Percentiles rank a stretch among this genome's conserved stretches.
phyloP scores from a whole-genome alignment of 2,329 filamentous ascomycete species.

The Domatiomyces globalis region DNA sequence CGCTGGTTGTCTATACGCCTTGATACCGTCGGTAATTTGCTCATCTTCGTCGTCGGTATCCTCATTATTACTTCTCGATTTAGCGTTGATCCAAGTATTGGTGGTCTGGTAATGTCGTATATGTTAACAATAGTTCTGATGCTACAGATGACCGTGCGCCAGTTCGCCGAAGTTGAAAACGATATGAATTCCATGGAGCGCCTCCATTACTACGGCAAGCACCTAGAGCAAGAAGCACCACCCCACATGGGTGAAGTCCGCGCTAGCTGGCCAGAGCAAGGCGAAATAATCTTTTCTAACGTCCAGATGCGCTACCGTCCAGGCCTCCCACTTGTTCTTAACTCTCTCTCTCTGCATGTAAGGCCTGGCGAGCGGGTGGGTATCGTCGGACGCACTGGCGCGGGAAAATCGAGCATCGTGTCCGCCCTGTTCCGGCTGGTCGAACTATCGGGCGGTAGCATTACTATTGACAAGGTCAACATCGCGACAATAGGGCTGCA shows the following conservation, averaged over 20 bases:
- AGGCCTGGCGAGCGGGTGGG: not conserved
- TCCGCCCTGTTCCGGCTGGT: constrained; percentile 17
- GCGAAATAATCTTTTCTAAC: too few relatives aligned
- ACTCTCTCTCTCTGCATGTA: not conserved
- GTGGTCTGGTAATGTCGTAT: not conserved
- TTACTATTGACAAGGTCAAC: constrained; percentile 18
- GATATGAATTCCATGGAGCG: not conserved
- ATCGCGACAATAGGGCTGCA: constrained; percentile 16
- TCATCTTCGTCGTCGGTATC: not conserved
- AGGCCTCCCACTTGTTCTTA: not conserved
- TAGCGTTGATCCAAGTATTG: not conserved
- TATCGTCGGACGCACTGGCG: constrained; percentile 19
- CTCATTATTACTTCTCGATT: not conserved
- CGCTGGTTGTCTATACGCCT: too few relatives aligned
- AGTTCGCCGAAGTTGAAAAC: not conserved
- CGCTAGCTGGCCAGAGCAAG: too few relatives aligned
- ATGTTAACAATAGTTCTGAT: not conserved
- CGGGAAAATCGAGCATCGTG: constrained; percentile 27
- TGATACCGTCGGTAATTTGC: not conserved
- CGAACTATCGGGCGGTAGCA: constrained; percentile 15
- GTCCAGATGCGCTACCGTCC: not conserved
- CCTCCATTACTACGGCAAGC: not conserved
- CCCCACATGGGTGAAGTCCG: too few relatives aligned
- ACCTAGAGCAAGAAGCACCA: not conserved
- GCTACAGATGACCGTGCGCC: not conserved